Percentiles rank a stretch among this genome's conserved stretches.
Evolutionary conservation across 495 filamentous ascomycete species (phyloP).

Genomic region (Melanomma pulvis-pyrius): DNA sequence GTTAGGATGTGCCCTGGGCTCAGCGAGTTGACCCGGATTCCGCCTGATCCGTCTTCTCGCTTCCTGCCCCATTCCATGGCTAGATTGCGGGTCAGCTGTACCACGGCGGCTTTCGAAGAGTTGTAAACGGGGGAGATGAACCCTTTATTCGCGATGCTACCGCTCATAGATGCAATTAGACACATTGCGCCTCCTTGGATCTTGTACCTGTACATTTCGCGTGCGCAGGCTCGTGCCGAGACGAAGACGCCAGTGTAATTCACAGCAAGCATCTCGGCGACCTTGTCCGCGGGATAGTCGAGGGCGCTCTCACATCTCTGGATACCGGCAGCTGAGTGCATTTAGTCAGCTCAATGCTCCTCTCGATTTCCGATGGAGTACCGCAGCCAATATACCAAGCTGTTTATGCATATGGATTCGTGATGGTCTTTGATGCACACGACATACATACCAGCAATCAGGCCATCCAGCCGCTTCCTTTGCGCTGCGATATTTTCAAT

Average conservation of each 20-base stretch:
- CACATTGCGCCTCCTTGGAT: constrained; percentile 68
- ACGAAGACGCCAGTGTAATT: constrained; percentile 81
- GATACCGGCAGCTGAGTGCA: constrained; percentile 51
- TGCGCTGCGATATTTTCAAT: constrained; percentile 59
- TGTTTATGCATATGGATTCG: no score
- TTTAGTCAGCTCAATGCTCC: background rate
- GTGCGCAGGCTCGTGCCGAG: constrained; percentile 69
- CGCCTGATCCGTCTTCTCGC: constrained; percentile 46
- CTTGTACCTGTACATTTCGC: constrained; percentile 75
- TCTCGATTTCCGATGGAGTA: background rate
- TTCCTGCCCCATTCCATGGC: constrained; percentile 71
- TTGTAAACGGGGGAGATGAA: constrained; percentile 70
- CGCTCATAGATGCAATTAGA: constrained; percentile 76
- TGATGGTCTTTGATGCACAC: no score
- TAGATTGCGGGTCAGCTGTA: constrained; percentile 64
- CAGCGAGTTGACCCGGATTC: constrained; percentile 68
- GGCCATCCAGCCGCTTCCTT: constrained; percentile 65
- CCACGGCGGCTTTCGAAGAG: constrained; percentile 68
- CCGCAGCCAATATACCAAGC: no score
- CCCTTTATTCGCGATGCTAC: constrained; percentile 70
- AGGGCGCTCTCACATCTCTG: constrained; percentile 29
- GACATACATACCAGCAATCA: constrained; percentile 59
- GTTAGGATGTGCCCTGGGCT: constrained; percentile 74
- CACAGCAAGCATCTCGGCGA: constrained; percentile 70
- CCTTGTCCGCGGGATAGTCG: constrained; percentile 66